Conservation (phyloP, 495 filamentous ascomycete genomes). For the Platismatia glauca region DNA sequence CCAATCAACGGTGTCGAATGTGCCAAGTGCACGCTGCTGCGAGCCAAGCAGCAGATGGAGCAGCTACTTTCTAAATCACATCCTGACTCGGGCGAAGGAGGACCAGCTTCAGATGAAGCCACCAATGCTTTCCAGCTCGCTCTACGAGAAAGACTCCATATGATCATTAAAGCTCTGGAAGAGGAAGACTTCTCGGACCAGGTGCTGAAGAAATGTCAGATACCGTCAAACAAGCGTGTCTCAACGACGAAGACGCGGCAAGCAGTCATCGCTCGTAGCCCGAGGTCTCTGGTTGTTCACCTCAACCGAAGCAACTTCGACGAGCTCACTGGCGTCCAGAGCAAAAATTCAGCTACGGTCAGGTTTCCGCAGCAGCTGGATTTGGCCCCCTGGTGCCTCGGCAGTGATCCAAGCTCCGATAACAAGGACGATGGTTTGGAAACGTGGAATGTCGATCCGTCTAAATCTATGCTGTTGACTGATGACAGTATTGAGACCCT, state of each 20-base stretch:
- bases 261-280: constrained; percentile 70
- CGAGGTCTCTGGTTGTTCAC: constrained; percentile 71
- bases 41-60: constrained; percentile 39
- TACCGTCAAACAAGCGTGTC: constrained; percentile 57
- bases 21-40: constrained; percentile 75
- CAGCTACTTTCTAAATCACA: constrained; percentile 30
- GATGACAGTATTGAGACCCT: constrained; percentile 30
- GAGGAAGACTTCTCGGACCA: constrained; percentile 74
- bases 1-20: constrained; percentile 83
- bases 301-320: constrained; percentile 89
- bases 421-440: constrained; percentile 39
- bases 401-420: constrained; percentile 30
- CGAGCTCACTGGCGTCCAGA: constrained; percentile 61
- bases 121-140: constrained; percentile 32
- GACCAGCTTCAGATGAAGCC: constrained; percentile 5
- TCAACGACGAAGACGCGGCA: constrained; percentile 80
- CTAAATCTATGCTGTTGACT: constrained; percentile 57
- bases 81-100: background rate
- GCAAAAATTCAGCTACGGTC: constrained; percentile 75
- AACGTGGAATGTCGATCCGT: constrained; percentile 58
- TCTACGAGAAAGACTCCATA: constrained; percentile 43
- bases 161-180: constrained; percentile 60
- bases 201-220: constrained; percentile 60
- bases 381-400: constrained; percentile 69
- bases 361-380: constrained; percentile 65